Percentiles rank a stretch among this genome's conserved stretches.
Conservation (phyloP, 2,329 filamentous ascomycete genomes). For the Pyrenochaeta sp. region DNA sequence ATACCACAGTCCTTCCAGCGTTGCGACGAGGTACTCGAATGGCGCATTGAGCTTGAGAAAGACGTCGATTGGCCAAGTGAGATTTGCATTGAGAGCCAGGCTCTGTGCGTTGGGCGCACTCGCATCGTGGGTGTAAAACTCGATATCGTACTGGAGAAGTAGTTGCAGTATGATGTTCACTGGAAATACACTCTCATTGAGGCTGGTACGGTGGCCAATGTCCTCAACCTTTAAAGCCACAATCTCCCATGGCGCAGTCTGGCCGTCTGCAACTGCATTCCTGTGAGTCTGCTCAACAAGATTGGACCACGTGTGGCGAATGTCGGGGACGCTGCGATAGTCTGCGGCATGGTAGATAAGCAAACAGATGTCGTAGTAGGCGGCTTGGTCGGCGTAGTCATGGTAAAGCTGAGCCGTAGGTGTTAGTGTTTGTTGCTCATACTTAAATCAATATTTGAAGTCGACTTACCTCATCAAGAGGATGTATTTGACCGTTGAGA, state of each 20-base stretch:
- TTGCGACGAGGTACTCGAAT: conserved; percentile 67
- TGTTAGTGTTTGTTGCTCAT: conserved; percentile 25
- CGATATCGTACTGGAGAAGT: conserved; percentile 53
- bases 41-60: conserved; percentile 70
- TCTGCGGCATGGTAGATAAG: conserved; percentile 92
- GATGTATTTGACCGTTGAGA: conserved; percentile 80
- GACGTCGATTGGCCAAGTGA: conserved; percentile 70
- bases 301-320: conserved; percentile 83
- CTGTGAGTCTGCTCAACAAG: conserved; percentile 73
- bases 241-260: conserved; percentile 72
- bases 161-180: conserved; percentile 53
- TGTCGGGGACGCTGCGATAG: conserved; percentile 86
- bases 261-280: conserved; percentile 57
- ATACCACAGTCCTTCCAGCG: conserved; percentile 73
- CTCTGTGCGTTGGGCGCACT: conserved; percentile 18
- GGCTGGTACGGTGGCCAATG: conserved; percentile 64
- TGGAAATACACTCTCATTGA: conserved; percentile 65
- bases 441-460: background rate
- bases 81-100: conserved; percentile 29
- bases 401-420: conserved; percentile 77
- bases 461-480: conserved; percentile 75
- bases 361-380: conserved; percentile 92
- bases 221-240: conserved; percentile 69
- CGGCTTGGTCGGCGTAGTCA: conserved; percentile 85
- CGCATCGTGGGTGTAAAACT: conserved; percentile 58